phyloP scores from a whole-genome alignment of 352 stramenopile species.

The Phytophthora podocarpi region DNA sequence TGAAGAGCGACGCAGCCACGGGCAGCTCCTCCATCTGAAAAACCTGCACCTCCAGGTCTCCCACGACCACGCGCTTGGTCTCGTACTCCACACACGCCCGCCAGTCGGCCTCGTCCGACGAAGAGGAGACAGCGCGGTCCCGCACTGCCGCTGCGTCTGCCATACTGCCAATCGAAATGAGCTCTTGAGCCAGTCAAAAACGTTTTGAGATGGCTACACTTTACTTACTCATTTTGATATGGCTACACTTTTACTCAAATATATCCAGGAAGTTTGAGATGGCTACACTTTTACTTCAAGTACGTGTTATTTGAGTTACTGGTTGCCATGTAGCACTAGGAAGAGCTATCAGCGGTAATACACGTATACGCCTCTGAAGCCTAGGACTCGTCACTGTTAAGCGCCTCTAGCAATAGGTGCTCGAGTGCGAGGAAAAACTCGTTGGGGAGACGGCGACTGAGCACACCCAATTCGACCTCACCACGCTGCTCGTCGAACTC shows the following conservation, averaged over 20 bases:
- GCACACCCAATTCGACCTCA: constrained; percentile 50
- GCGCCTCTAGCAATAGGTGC: constrained; percentile 28
- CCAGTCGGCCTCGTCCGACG: constrained; percentile 53
- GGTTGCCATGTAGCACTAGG: constrained; percentile 16
- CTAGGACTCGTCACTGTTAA: constrained; percentile 27
- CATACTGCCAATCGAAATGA: constrained; percentile 19
- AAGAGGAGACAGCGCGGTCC: constrained; percentile 21
- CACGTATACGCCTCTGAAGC: background rate
- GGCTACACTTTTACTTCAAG: background rate
- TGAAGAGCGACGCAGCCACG: constrained; percentile 58
- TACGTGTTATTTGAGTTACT: constrained; percentile 16
- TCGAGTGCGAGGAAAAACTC: constrained; percentile 67
- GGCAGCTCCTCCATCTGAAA: constrained; percentile 69
- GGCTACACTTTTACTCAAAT: too few relatives aligned
- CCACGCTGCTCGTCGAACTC: constrained; percentile 68
- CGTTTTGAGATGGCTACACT: background rate
- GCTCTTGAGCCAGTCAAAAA: constrained; percentile 21
- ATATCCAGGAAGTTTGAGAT: background rate
- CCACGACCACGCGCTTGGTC: constrained; percentile 50
- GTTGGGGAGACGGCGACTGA: constrained; percentile 71
- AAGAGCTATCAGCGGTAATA: constrained; percentile 9
- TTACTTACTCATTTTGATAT: too few relatives aligned
- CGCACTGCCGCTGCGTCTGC: constrained; percentile 1
- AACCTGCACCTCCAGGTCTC: constrained; percentile 49
- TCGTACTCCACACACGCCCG: constrained; percentile 60